Evolutionary conservation across 106 monocot genomes (phyloP).

Genomic region (Triglochin maritima): DNA sequence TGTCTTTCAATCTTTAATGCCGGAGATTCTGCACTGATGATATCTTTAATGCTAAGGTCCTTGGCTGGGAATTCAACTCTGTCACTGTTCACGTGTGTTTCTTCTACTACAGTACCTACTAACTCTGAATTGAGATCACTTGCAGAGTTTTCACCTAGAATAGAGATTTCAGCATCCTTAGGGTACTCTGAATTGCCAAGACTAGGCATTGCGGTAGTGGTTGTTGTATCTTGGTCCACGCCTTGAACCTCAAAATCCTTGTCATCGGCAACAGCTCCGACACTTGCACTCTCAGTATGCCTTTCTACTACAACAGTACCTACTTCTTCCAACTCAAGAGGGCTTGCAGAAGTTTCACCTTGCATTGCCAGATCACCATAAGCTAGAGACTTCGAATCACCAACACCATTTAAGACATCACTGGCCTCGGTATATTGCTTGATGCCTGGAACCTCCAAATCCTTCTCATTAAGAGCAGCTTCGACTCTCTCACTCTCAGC

Average conservation of each 20-base stretch:
- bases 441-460: neutral
- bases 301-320: too few relatives aligned
- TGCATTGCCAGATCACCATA: too few relatives aligned
- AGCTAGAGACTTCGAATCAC: too few relatives aligned
- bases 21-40: neutral
- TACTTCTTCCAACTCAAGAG: too few relatives aligned
- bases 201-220: neutral
- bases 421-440: neutral
- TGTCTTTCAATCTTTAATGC: neutral
- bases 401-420: too few relatives aligned
- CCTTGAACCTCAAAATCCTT: neutral
- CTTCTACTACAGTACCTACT: neutral
- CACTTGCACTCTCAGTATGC: too few relatives aligned
- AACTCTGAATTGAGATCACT: neutral
- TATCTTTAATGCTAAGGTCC: neutral
- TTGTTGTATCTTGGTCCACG: neutral
- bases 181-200: too few relatives aligned
- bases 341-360: too few relatives aligned
- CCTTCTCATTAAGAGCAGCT: neutral
- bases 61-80: neutral
- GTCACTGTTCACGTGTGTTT: neutral
- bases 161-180: neutral
- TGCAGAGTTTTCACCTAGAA: neutral
- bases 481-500: too few relatives aligned
- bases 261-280: neutral